Evolutionary conservation across 768 basidiomycete species (phyloP).

Genomic region (Panaeolus cyanescens): DNA sequence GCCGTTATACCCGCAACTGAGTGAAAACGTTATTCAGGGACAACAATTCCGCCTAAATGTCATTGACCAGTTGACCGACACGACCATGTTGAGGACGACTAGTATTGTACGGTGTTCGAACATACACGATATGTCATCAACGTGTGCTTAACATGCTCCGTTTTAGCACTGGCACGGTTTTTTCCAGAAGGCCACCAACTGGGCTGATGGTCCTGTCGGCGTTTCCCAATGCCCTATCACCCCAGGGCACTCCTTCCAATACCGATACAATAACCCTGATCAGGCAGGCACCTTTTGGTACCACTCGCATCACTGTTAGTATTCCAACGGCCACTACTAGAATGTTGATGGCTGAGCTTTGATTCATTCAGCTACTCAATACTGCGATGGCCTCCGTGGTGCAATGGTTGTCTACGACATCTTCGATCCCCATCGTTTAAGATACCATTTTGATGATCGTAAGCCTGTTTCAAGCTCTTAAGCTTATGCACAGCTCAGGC

Average conservation of each 20-base stretch:
- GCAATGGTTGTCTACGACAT: constrained; percentile 47
- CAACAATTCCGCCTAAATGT: constrained; percentile 49
- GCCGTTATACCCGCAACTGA: neutral
- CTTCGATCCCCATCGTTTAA: constrained; percentile 32
- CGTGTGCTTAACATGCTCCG: neutral
- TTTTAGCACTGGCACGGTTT: constrained; percentile 49
- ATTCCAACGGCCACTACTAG: too few relatives aligned
- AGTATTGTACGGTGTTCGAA: constrained; percentile 42
- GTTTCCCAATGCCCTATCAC: constrained; percentile 46
- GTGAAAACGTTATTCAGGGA: constrained; percentile 27
- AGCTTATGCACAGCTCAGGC: neutral
- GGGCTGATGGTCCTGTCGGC: constrained; percentile 42
- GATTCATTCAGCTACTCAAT: constrained; percentile 42
- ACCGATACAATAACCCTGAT: constrained; percentile 33
- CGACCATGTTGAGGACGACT: constrained; percentile 49
- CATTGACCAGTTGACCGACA: constrained; percentile 44
- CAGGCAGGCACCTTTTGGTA: constrained; percentile 52
- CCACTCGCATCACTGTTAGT: constrained; percentile 33
- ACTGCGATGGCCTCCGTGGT: constrained; percentile 58
- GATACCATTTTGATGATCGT: constrained; percentile 48
- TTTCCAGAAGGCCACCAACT: constrained; percentile 35
- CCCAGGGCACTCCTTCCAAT: constrained; percentile 38
- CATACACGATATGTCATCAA: neutral
- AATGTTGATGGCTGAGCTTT: too few relatives aligned
- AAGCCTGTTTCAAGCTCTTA: neutral